Percentiles rank a stretch among this genome's conserved stretches.
Conservation (phyloP, 768 basidiomycete species). For the Pleurotus tuoliensis region DNA sequence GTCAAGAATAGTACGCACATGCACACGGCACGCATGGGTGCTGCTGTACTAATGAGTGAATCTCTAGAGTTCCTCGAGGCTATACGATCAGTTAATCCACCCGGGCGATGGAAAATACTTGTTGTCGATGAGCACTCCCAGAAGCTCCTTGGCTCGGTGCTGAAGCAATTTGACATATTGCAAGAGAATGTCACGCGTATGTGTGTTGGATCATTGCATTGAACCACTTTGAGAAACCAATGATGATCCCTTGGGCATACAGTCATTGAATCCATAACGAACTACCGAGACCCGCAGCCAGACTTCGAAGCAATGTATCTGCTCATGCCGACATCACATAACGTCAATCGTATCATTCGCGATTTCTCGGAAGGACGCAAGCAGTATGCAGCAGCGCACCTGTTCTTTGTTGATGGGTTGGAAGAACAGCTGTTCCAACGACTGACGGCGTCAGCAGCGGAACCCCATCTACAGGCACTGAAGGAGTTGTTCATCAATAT, state of each 20-base stretch:
- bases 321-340: conserved; percentile 91
- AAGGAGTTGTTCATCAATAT: conserved; percentile 92
- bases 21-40: not conserved
- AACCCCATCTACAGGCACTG: conserved; percentile 69
- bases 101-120: conserved; percentile 93
- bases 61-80: conserved; percentile 78
- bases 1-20: conserved; percentile 36
- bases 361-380: conserved; percentile 63
- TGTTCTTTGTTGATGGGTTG: conserved; percentile 91
- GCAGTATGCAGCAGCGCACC: conserved; percentile 80
- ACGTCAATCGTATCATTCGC: conserved; percentile 84
- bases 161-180: conserved; percentile 92
- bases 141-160: conserved; percentile 74
- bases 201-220: conserved; percentile 25
- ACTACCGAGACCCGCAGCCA: conserved; percentile 75
- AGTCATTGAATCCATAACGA: conserved; percentile 94
- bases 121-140: conserved; percentile 94
- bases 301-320: conserved; percentile 91
- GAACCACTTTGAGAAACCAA: not conserved
- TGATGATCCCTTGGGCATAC: conserved; percentile 10
- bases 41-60: not conserved
- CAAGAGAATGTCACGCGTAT: conserved; percentile 95
- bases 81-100: conserved; percentile 82
- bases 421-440: conserved; percentile 74
- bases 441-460: conserved; percentile 71